A percentile compares a stretch with the other conserved stretches of the same genome.
These are phyloP conservation scores for Aspergillus steynii DNA, from an alignment of 495 filamentous ascomycete species.

Conservation along the genomic window DNA sequence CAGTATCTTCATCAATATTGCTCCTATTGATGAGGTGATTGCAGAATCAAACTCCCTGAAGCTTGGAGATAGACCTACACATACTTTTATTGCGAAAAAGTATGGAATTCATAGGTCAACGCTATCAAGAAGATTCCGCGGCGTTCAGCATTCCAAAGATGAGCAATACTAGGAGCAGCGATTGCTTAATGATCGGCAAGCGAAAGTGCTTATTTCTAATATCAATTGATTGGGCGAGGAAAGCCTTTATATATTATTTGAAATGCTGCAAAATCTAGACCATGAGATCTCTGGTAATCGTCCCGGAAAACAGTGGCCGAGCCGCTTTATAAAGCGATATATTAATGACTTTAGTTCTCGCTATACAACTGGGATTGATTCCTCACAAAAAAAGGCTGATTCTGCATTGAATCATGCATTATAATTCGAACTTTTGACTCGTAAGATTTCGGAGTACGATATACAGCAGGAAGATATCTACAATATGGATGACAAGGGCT, in stretches of 20 bases:
- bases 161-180: background rate
- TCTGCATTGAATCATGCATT: constrained; percentile 1
- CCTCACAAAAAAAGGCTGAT: background rate
- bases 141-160: too few relatives aligned
- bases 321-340: too few relatives aligned
- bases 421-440: constrained; percentile 1
- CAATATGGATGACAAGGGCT: background rate
- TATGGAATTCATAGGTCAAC: background rate
- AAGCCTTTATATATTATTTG: background rate
- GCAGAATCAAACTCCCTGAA: background rate
- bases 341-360: background rate
- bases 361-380: constrained; percentile 8
- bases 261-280: background rate
- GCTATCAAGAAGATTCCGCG: background rate
- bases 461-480: background rate
- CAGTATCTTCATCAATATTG: background rate
- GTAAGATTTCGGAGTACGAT: background rate
- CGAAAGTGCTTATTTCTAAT: background rate
- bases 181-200: constrained; percentile 1
- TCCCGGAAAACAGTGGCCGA: constrained; percentile 1
- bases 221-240: too few relatives aligned
- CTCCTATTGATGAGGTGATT: background rate
- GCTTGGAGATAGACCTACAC: background rate
- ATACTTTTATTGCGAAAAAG: background rate
- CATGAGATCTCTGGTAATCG: background rate